Evolutionary conservation across 305 asterid genomes (phyloP), one percentile per base, ranked within the genome.

Genomic region (Striga hermonthica): DNA sequence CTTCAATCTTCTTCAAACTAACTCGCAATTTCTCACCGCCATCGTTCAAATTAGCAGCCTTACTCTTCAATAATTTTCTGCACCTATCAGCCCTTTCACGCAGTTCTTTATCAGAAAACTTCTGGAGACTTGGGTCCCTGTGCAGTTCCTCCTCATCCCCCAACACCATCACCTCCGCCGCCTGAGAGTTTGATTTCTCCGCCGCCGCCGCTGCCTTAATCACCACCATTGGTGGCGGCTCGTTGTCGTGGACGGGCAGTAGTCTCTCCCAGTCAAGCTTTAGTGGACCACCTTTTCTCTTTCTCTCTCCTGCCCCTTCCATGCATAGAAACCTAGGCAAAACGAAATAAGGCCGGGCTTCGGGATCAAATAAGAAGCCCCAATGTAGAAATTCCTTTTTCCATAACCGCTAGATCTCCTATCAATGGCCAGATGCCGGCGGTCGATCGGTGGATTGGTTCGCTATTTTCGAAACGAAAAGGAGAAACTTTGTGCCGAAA

Each of bases 21-120:
- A 5, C 12, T 56, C 39, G 69, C 22, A 76, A 22, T 78, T 82
- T 84, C 9, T n/a, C 77, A 10, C 96, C 96, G 9, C 81, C 79
- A 38, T 89, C 93, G 0, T 15, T 1, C 76, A 83, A 76, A 2
- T 0, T 69, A 45, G 1, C 1, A 59, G 3, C 0, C n/a, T 0
- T 0, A 6, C 0, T 4, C 31, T 22, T 22, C 62, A 64, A 47
- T 7, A 2, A 5, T 0, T 0, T 4, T 52, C 16, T 76, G 5
- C 1, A 2, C 73, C 90, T 75, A 11, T 3, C 5, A 61, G 79
- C 69, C 57, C 8, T 59, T 0, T 58, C 79, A 0, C 0, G 10
- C 43, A 89, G 78, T 0, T 73, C 79, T 47, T 44, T 48, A 40
- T 72, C 77, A 3, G 76, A 3, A 22, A 68, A 0, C 0, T 4